Base-by-base conservation (phyloP, 2,329 filamentous ascomycete genomes). In the Lachnellula subtilissima region DNA sequence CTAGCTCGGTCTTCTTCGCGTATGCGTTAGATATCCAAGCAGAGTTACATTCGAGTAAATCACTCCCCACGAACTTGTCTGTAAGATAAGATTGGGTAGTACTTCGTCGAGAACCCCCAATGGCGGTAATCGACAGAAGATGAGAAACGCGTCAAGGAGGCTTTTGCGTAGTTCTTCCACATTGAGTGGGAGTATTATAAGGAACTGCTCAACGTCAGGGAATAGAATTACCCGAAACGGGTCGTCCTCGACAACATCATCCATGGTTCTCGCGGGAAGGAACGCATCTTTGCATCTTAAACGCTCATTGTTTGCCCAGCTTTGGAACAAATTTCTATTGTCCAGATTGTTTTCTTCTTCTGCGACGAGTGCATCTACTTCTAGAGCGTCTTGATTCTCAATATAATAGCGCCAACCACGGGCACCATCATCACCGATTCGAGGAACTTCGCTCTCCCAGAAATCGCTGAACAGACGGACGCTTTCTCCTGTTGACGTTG, bases 381-480 rank as follows among this genome's bases (percentile, higher is more conserved):
- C 55, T 22, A 58, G 50, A 9, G 48, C 50, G 35, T 55, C 69
- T 57, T 14, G 67, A 15, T 64, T 66, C n/a, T 70, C 65, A 14
- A 74, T 71, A 61, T 78, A 85, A n/a, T 74, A 66, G 2, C 66
- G 69, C 91, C 91, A 97, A 0, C 91, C 91, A 58, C 78, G 76
- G 2, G 90, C 86, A 2, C 76, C 77, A 0, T 73, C 66, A 64
- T 97, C 93, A 9, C 93, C 93, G 53, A 96, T 80, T 5, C 93
- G 82, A 0, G 88, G 76, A 0, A 84, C 78, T 67, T 97, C 93
- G 55, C 85, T 89, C 57, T 96, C 91, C 94, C 94, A 97, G 61
- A 94, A 96, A 2, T 85, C 79, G 48, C 81, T 75, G 59, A 96
- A 88, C 0, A 76, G 50, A 5, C 63, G 61, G 9, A 62, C 48